Conservation (phyloP, 2,329 filamentous ascomycete genomes). For the Albophoma yamanashiensis region DNA sequence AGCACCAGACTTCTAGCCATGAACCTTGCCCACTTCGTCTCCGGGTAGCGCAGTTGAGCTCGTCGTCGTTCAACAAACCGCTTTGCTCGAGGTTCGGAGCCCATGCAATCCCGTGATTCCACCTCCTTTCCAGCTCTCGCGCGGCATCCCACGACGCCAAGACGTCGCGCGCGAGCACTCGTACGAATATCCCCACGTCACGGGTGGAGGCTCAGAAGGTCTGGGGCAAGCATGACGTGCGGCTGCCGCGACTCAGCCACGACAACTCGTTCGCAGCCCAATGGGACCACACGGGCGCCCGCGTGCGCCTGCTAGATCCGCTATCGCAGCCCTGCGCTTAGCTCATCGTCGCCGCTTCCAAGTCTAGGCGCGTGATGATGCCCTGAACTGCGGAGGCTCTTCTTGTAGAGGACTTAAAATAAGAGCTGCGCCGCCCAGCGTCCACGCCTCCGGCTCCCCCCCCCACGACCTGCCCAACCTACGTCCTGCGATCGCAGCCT, state of each 20-base stretch:
- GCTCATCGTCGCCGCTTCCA: neutral
- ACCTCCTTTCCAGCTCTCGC: neutral
- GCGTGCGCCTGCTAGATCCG: neutral
- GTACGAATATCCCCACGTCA: neutral
- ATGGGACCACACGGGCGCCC: neutral
- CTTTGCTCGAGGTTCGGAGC: too few species aligned
- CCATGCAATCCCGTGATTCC: neutral
- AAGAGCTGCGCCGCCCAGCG: neutral
- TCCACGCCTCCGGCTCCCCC: neutral
- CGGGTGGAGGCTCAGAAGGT: neutral
- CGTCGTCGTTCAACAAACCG: too few species aligned
- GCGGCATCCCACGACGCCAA: neutral
- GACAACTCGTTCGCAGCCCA: neutral
- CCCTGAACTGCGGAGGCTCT: neutral
- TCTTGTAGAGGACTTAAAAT: neutral
- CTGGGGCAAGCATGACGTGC: neutral
- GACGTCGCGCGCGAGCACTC: neutral
- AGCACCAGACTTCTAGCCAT: neutral
- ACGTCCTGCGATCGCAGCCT: neutral
- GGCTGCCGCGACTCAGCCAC: neutral
- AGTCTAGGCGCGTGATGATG: neutral
- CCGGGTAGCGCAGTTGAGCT: too few species aligned
- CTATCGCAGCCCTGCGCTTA: neutral
- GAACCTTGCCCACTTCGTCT: neutral
- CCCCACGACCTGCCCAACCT: neutral